Base-by-base conservation (phyloP, 192 early-diverging fungal species). In the Backusella westeae region DNA sequence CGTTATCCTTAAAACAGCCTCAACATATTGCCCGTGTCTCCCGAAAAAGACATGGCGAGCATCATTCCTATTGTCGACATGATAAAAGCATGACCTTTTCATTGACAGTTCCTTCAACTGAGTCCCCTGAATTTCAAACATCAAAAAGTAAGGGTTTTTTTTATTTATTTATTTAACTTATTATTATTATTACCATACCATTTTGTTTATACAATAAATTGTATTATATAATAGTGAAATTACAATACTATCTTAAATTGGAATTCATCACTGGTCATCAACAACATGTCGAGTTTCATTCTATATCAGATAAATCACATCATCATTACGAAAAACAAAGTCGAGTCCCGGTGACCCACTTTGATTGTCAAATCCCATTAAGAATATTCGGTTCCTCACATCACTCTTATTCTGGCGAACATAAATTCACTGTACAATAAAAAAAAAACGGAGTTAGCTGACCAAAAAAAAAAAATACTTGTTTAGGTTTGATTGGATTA, bases 1-100 rank as follows among this genome's bases (percentile, higher is more conserved):
- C 78, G 9, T 87, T 85, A 63, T 83, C 90, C 1, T 77, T 86
- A 34, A 85, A 87, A 38, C 76, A 86, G 23, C 83, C 81, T 59
- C 77, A 85, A 17, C 91, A 91, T 42, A 86, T 85, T n/a, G 71
- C 79, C 23, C 80, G 84, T 9, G 75, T 91, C 19, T 93, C 94
- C 0, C 89, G 91, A 49, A 87, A 85, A 69, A 82, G 93, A 29
- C 88, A 93, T 78, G 90, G 93, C n/a, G 94, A 97, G 75, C 88
- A 92, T 74, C 96, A 98, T 81, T 84, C 88, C 73, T 93, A 89
- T 59, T 94, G 94, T 70, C 85, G 95, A 68, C 87, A 90, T 75
- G 87, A 90, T 3, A 80, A 80, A 73, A 87, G 94, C n/a, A 86
- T 91, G 21, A 88, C 88, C 7, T 93, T 97, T 77, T 80, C 93